Conservation (phyloP, 257 asterid species). For the Nicotiana sylvestris region DNA sequence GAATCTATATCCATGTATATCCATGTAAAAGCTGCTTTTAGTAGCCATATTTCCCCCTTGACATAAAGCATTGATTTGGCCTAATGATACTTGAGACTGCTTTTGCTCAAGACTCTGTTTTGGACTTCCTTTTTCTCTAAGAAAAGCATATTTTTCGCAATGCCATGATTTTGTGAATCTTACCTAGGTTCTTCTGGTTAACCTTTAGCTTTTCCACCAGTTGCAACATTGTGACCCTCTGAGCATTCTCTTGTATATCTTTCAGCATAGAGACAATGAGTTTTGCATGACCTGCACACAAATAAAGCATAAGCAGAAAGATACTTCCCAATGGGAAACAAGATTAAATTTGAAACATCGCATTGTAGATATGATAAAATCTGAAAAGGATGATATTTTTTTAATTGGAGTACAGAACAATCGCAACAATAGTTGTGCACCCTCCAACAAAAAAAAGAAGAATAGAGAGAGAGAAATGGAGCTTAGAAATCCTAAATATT, state of each 20-base stretch:
- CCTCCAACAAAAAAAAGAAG: not conserved
- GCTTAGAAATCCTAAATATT: not conserved
- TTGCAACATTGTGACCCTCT: conserved; percentile 78
- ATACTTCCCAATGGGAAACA: not conserved
- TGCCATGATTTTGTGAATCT: conserved; percentile 22
- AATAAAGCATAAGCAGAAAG: conserved; percentile 11
- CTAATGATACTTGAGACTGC: not conserved
- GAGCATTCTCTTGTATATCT: conserved; percentile 72
- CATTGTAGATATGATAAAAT: not conserved
- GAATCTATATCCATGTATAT: conserved; percentile 11
- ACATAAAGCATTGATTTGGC: not conserved
- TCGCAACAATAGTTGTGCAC: not conserved
- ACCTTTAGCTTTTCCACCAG: conserved; percentile 79
- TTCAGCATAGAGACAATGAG: conserved; percentile 54
- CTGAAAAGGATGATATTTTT: not conserved
- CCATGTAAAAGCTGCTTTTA: conserved; percentile 5
- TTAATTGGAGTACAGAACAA: not conserved
- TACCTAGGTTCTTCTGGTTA: conserved; percentile 60
- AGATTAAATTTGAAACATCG: not conserved
- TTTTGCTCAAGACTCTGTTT: not conserved
- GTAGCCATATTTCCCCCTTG: not conserved
- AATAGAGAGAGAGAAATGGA: not conserved
- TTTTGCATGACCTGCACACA: conserved; percentile 68
- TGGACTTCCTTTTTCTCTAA: not conserved
- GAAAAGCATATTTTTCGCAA: conserved; percentile 6